Evolutionary conservation across 2,329 filamentous ascomycete species (phyloP), one percentile per base, ranked within the genome.

Genomic region (Lecanosticta acicola): DNA sequence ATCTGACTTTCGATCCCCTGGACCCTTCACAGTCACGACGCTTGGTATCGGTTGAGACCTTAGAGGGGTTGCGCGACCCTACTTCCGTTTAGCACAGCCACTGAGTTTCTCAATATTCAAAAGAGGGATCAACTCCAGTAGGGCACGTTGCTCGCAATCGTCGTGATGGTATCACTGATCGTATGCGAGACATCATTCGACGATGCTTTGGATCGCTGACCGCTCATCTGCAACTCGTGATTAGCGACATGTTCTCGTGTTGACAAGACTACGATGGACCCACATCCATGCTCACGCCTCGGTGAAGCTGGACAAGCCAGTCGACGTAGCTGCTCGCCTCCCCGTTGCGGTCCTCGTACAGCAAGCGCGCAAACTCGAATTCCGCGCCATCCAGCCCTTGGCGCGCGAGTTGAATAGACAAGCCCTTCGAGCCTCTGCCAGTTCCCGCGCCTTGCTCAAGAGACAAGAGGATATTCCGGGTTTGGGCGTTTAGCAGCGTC

Each of bases 241-340:
- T 61, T 37, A 61, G 58, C 45, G 39, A 14, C 5, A 29, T n/a
- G 18, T 34, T 18, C 3, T 26, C 36, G 18, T 34, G 18, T 14
- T 9, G 9, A 29, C 24, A 17, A 11, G 45, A 13, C 26, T 37
- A 18, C 19, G 39, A 4, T 32, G 2, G 21, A 59, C 65, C 59
- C 63, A 73, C 72, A 67, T 98, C 93, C 54, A 95, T 74, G 65
- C 95, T 90, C 54, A 98, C 93, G 57, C 86, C 83, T 59, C 91
- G 84, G 69, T 98, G 93, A 52, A 97, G 78, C 68, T 95, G 87
- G 47, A 98, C 93, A 61, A 98, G 75, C 93, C 93, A 98, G 70
- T 98, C 93, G 26, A 97, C 93, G 68, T 97, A 98, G 64, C 87
- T 94, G 70, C 94, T 90, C 29, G 93, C 93, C 71, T 98, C 93